Conservation (phyloP, 1,139 yeast species). For the Debaryomycetaceae sp. region DNA sequence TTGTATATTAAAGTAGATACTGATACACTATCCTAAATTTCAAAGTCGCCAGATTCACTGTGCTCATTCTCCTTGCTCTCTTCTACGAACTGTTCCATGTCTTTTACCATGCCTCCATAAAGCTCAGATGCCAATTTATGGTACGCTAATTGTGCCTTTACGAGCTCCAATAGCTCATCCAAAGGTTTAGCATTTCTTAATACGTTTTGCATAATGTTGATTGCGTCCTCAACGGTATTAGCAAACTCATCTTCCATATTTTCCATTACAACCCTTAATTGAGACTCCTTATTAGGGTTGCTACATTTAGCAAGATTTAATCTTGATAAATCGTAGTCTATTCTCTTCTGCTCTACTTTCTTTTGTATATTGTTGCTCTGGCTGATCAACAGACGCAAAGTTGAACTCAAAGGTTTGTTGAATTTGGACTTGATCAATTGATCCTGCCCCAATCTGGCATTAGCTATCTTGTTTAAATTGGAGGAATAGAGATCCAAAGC, state of each 20-base stretch:
- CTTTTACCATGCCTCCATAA: constrained; percentile 63
- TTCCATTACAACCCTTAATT: constrained; percentile 74
- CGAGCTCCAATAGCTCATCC: constrained; percentile 65
- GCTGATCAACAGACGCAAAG: constrained; percentile 60
- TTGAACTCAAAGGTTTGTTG: constrained; percentile 63
- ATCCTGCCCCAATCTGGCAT: constrained; percentile 82
- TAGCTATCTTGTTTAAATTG: constrained; percentile 64
- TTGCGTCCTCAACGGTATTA: constrained; percentile 87
- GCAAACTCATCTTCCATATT: constrained; percentile 89
- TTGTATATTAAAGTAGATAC: constrained; percentile 1
- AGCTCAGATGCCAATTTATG: constrained; percentile 75
- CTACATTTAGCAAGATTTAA: constrained; percentile 60
- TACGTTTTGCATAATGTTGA: constrained; percentile 77
- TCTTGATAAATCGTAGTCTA: constrained; percentile 79
- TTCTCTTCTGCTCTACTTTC: constrained; percentile 74
- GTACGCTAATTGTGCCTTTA: constrained; percentile 79
- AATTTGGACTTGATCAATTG: constrained; percentile 66
- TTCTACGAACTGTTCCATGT: constrained; percentile 59
- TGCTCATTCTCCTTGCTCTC: constrained; percentile 29
- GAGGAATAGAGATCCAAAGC: constrained; percentile 44
- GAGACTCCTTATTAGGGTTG: constrained; percentile 72
- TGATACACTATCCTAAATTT: constrained; percentile 23
- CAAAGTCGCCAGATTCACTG: constrained; percentile 45
- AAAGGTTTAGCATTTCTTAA: constrained; percentile 72
- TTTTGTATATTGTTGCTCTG: constrained; percentile 71